Base-by-base conservation (phyloP, 352 stramenopile species). In the Globisporangium heterothallicum region DNA sequence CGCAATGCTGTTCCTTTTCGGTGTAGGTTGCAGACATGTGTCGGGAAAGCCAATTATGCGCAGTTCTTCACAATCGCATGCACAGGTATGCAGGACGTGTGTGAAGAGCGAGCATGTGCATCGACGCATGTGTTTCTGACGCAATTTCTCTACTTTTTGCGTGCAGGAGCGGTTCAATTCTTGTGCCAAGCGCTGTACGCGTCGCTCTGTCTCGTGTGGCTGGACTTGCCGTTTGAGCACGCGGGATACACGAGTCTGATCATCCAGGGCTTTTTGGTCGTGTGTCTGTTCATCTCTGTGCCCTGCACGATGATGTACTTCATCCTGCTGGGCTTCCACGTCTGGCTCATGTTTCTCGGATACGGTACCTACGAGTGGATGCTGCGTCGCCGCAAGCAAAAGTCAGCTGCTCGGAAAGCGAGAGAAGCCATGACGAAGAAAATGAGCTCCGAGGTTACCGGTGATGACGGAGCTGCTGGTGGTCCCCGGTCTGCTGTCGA, bases 321-420 rank as follows among this genome's bases (percentile, higher is more conserved):
- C 21, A 78, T 92, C 25, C 59, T 94, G 26, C 53, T 94, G 26
- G 75, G 77, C 22, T 94, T 94, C 56, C 84, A 94, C 61, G 35
- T 94, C 0, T 91, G 74, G 45, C 77, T 94, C 51, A 73, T 80
- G 63, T 70, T 78, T 25, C 66, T 91, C 50, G 84, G 84, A 19
- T 92, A 87, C 56, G 84, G 84, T 43, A 94, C 84, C 35, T 94
- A 94, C 66, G 84, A 94, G 63, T 94, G 82, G 81, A 91, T 92
- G 76, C 59, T 94, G 55, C 78, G 78, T 29, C 81, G 79, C 10
- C 81, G 84, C 13, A 84, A 82, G 35, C 67, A 71, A 49, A 85
- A 86, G 53, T 57, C 75, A 6, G 74, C 78, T n/a, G 76, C 70
- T 8, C 66, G 66, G 49, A 85, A 72, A 51, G 52, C 24, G 4